Conservation (phyloP, 768 basidiomycete species). For the Candolleomyces aberdarensis region DNA sequence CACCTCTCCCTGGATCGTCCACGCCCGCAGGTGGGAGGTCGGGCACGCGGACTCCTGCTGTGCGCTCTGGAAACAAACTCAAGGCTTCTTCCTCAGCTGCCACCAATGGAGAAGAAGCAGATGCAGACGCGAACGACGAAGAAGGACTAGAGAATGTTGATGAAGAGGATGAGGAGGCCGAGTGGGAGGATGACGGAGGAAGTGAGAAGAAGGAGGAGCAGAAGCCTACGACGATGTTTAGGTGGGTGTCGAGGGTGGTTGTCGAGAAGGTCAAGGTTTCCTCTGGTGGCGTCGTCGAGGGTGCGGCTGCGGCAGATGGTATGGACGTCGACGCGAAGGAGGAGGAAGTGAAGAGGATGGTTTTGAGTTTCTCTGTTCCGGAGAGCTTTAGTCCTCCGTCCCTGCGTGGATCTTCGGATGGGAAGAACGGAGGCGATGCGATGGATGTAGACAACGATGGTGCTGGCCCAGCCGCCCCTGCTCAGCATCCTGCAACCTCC, state of each 20-base stretch:
- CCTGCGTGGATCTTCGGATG: neutral
- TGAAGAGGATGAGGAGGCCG: slow-evolving; percentile 33
- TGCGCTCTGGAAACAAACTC: slow-evolving; percentile 18
- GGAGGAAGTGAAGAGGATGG: neutral
- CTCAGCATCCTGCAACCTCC: no score
- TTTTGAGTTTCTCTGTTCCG: slow-evolving; percentile 13
- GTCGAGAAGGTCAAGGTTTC: no score
- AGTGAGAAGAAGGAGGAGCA: slow-evolving; percentile 35
- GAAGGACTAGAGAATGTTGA: slow-evolving; percentile 37
- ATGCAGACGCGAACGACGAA: slow-evolving; percentile 36
- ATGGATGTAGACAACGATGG: slow-evolving; percentile 9
- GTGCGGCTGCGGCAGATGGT: neutral
- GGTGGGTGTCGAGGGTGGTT: no score
- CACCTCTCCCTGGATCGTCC: slow-evolving; percentile 24
- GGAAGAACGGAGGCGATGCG: neutral
- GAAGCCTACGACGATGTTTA: slow-evolving; percentile 28
- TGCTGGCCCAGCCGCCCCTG: no score
- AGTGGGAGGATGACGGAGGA: slow-evolving; percentile 43
- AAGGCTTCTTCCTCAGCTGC: slow-evolving; percentile 10
- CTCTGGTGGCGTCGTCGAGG: no score
- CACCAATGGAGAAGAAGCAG: slow-evolving; percentile 35
- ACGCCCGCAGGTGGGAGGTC: neutral
- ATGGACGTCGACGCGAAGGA: slow-evolving; percentile 13
- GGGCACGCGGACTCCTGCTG: slow-evolving; percentile 20
- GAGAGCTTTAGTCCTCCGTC: neutral